Conservation (phyloP, 2,329 filamentous ascomycete species). For the Colletotrichum coccodes region DNA sequence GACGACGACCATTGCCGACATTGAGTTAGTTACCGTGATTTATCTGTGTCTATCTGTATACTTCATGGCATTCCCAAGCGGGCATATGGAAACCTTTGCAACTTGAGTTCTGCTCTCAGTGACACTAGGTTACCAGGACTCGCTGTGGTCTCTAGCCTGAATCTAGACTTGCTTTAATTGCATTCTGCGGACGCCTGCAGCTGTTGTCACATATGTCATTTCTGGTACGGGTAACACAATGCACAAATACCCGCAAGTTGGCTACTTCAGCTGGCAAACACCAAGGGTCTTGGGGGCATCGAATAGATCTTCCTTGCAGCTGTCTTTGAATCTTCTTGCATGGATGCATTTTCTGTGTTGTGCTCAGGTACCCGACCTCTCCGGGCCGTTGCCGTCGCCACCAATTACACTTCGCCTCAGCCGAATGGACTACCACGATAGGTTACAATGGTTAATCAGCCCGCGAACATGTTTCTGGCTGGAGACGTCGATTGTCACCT, state of each 20-base stretch:
- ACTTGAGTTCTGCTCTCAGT: background rate
- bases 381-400: background rate
- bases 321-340: background rate
- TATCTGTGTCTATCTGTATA: background rate
- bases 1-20: no score
- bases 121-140: background rate
- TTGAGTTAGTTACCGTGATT: no score
- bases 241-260: background rate
- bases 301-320: background rate
- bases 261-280: background rate
- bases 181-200: conserved; percentile 20
- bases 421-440: background rate
- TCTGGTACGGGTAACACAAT: background rate
- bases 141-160: background rate
- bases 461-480: no score
- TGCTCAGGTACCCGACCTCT: background rate
- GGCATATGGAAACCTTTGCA: background rate
- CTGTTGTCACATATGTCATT: background rate
- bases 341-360: background rate
- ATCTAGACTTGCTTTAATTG: background rate
- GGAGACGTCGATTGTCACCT: no score
- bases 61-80: background rate
- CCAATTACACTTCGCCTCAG: background rate
- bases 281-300: background rate
- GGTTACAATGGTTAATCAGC: background rate